Evolutionary conservation across 1,284 basidiomycete genomes (phyloP).

Genomic region (Cutaneotrichosporon spelunceum): DNA sequence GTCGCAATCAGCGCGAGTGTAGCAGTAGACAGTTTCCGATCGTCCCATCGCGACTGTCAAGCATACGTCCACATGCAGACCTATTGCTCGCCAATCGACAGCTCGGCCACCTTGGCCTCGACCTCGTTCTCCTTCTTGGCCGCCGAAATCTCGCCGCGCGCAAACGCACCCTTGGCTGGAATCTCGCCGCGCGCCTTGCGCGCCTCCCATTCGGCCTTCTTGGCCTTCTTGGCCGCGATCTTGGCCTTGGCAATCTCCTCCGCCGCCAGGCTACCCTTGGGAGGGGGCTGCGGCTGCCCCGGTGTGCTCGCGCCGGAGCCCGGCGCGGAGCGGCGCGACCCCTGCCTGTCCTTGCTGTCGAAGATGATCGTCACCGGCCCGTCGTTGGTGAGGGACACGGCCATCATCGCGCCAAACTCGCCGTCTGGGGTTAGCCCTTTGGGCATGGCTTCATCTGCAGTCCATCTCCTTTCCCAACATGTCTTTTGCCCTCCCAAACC

Average conservation of each 20-base stretch:
- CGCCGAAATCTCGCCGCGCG: not conserved
- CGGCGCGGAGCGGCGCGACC: constrained; percentile 1
- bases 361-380: constrained; percentile 79
- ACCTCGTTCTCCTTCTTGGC: not conserved
- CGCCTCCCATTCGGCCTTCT: constrained; percentile 21
- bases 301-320: constrained; percentile 16
- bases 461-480: not conserved
- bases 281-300: not conserved
- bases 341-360: constrained; percentile 52
- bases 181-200: constrained; percentile 16
- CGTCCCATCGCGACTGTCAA: no score
- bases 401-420: constrained; percentile 92
- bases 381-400: constrained; percentile 78
- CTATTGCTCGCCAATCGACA: not conserved
- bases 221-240: constrained; percentile 18
- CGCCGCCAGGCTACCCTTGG: constrained; percentile 10
- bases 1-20: no score
- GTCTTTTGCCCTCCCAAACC: not conserved
- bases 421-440: constrained; percentile 52
- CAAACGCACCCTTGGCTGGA: not conserved
- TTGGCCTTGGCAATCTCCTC: constrained; percentile 19
- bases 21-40: no score
- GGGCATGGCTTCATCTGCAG: no score
- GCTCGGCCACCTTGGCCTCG: not conserved
- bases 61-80: not conserved